phyloP scores from a whole-genome alignment of 2,329 filamentous ascomycete species.

The Fusarium piperis region DNA sequence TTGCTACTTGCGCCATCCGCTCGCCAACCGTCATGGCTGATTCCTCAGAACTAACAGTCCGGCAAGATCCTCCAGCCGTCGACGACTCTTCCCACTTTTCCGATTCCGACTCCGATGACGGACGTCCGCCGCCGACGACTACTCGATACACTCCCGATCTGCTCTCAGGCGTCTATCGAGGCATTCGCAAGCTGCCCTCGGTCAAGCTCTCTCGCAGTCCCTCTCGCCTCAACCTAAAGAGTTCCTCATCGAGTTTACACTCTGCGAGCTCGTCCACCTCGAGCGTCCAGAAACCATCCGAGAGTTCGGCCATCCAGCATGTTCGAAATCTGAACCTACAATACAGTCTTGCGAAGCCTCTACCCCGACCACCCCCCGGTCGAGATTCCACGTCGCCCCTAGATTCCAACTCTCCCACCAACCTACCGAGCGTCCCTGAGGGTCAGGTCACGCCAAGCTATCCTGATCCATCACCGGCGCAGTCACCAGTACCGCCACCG shows the following conservation, averaged over 20 bases:
- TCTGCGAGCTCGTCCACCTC: constrained; percentile 30
- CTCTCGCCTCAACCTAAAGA: constrained; percentile 54
- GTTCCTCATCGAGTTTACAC: constrained; percentile 30
- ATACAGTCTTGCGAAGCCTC: constrained; percentile 66
- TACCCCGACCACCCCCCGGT: constrained; percentile 61
- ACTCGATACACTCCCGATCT: constrained; percentile 55
- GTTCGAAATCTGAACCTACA: constrained; percentile 64
- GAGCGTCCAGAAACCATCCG: constrained; percentile 24
- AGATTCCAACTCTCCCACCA: constrained; percentile 43
- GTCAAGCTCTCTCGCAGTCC: constrained; percentile 57
- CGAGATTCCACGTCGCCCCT: constrained; percentile 42
- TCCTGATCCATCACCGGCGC: constrained; percentile 16
- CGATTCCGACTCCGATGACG: constrained; percentile 57
- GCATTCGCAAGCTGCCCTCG: constrained; percentile 58
- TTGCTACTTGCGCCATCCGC: constrained; percentile 14
- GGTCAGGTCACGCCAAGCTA: constrained; percentile 43
- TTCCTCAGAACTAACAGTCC: constrained; percentile 44
- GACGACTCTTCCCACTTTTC: constrained; percentile 53
- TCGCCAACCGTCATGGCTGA: constrained; percentile 41
- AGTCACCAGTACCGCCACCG: constrained; percentile 18
- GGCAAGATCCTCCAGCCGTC: constrained; percentile 41
- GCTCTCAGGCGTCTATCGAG: constrained; percentile 62
- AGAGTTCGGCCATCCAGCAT: constrained; percentile 54
- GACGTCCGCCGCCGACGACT: constrained; percentile 34
- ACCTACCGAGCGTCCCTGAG: constrained; percentile 46